Evolutionary conservation across 768 basidiomycete species (phyloP), one percentile per base, ranked within the genome.

Genomic region (Agaricus subrufescens): DNA sequence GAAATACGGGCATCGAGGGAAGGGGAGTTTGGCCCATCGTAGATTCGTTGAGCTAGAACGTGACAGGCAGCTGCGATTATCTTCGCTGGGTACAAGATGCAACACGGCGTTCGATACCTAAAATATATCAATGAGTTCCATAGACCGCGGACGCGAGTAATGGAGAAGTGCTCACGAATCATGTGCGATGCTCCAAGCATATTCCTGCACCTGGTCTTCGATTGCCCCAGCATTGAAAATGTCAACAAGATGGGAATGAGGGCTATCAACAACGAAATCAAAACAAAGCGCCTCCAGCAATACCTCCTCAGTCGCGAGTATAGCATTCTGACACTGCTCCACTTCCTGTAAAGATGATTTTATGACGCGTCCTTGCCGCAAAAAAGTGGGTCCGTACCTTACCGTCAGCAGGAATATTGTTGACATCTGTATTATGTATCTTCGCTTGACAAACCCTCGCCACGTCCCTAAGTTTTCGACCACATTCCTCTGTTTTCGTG

Each of bases 401-500:
- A 68, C 83, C 84, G 54, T 89, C 87, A 44, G 77, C 74, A 6
- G 81, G 73, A 45, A 88, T 81, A 46, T 80, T 75, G 9, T 72
- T 69, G 37, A 83, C 73, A 53, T 89, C 85, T 4, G 69, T 67
- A 49, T 78, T 79, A 23, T 73, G 72, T 37, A 85, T 75, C 71
- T 93, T 92, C 37, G 87, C 80, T 63, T 83, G 81, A 61, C 80
- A 86, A 9, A 93, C 81, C 60, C 80, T 79, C 8, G 91, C 88
- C 26, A 93, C 89, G 63, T 94, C 91, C n/a, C 87, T 78, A 12
- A 94, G 78, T 65, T 93, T 94, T 50, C 91, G 77, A 34, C 89
- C 89, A 61, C 89, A 92, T 69, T 94, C 91, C 67, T 94, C 91
- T 1, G 90, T 93, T 69, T 94, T 94, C n/a, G 91, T 91, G 0